phyloP scores from a whole-genome alignment of 1,284 basidiomycete species.

The Naganishia cerealis region DNA sequence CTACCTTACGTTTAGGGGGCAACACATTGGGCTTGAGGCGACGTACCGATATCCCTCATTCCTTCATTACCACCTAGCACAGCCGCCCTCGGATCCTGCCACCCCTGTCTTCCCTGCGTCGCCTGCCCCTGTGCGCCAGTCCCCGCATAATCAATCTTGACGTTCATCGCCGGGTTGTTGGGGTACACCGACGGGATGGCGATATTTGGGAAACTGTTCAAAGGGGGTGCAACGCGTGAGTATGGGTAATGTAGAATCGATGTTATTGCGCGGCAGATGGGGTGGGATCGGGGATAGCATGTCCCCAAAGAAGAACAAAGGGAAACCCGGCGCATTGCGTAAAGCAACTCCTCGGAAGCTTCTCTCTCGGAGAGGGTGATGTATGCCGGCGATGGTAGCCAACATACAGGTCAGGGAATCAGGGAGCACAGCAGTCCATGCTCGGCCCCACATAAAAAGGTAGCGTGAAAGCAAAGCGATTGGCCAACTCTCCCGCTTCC shows the following conservation, averaged over 20 bases:
- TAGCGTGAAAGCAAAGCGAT: constrained; percentile 6
- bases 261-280: neutral
- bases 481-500: neutral
- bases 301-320: too few relatives aligned
- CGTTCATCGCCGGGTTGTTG: constrained; percentile 60
- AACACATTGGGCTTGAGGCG: constrained; percentile 57
- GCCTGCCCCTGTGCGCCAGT: neutral
- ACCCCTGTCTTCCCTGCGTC: constrained; percentile 71
- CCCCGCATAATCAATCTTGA: constrained; percentile 70
- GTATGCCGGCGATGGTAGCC: too few relatives aligned
- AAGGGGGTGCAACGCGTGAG: neutral
- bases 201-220: constrained; percentile 67
- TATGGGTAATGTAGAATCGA: constrained; percentile 38
- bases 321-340: too few relatives aligned
- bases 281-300: neutral
- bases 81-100: constrained; percentile 82
- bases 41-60: constrained; percentile 84
- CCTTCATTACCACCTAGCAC: constrained; percentile 69
- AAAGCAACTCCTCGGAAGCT: too few relatives aligned
- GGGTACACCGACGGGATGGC: constrained; percentile 67
- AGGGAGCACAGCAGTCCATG: too few relatives aligned
- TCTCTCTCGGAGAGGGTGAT: too few relatives aligned
- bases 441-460: too few relatives aligned
- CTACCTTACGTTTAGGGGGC: constrained; percentile 45
- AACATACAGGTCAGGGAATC: too few relatives aligned